Evolutionary conservation across 2,329 filamentous ascomycete genomes (phyloP).

Genomic region (Coleophoma eucalyptorum): DNA sequence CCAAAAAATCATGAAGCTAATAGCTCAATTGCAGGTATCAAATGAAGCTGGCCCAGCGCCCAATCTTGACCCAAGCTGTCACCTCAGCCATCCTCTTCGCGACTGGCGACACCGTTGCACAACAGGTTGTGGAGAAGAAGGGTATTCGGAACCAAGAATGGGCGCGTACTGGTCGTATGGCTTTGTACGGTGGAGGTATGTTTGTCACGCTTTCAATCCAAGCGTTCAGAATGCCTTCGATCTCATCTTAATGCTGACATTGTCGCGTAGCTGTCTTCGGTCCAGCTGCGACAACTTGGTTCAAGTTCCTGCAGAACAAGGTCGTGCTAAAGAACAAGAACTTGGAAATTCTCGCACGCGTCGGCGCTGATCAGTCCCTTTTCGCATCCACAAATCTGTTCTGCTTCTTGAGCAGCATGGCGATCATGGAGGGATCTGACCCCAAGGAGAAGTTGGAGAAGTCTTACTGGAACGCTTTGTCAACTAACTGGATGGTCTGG

Average conservation of each 20-base stretch:
- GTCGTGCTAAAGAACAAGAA: conserved; percentile 54
- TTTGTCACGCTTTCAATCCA: not conserved
- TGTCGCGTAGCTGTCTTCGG: conserved; percentile 56
- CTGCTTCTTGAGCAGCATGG: conserved; percentile 65
- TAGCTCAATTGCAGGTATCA: conserved; percentile 66
- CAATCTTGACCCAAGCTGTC: conserved; percentile 84
- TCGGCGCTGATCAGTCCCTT: conserved; percentile 60
- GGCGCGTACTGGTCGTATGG: conserved; percentile 72
- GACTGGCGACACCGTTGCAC: conserved; percentile 84
- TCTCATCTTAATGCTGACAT: conserved; percentile 10
- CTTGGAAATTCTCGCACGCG: conserved; percentile 58
- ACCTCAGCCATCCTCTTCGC: conserved; percentile 92
- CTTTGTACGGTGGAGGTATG: conserved; percentile 72
- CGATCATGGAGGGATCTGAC: conserved; percentile 57
- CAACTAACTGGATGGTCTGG: conserved; percentile 70
- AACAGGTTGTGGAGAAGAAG: conserved; percentile 83
- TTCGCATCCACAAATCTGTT: conserved; percentile 64
- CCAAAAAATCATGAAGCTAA: not conserved
- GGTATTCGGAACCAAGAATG: conserved; percentile 74
- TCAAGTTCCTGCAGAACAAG: conserved; percentile 58
- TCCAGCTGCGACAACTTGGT: conserved; percentile 69
- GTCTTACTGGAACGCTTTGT: conserved; percentile 56
- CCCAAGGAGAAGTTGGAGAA: conserved; percentile 57
- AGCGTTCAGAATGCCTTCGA: no score
- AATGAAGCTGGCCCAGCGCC: conserved; percentile 71